These are phyloP conservation scores for Penstemon barbatus DNA, from an alignment of 257 asterid genomes.

Conservation along the genomic window DNA sequence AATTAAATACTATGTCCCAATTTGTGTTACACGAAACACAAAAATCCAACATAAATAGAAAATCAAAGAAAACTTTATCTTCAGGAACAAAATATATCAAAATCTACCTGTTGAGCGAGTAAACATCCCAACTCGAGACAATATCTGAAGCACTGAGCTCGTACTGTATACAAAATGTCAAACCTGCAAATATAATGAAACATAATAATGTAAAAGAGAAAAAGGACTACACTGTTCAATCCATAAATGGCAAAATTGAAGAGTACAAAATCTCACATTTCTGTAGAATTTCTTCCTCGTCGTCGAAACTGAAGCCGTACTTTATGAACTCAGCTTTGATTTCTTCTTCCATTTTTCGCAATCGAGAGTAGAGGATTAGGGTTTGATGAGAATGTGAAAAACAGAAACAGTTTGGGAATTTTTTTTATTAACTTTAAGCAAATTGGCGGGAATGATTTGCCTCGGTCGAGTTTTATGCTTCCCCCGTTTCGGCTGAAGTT, in stretches of 20 bases:
- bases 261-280: constrained; percentile 52
- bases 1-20: not conserved
- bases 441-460: no score
- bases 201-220: constrained; percentile 3
- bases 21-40: not conserved
- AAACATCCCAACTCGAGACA: constrained; percentile 88
- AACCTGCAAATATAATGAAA: constrained; percentile 42
- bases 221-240: not conserved
- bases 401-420: no score
- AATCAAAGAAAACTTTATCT: not conserved
- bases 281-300: constrained; percentile 66
- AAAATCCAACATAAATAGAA: constrained; percentile 3
- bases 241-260: not conserved
- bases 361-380: no score
- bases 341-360: constrained; percentile 68
- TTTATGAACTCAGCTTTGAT: constrained; percentile 73
- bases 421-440: no score
- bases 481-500: no score
- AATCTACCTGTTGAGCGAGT: constrained; percentile 75
- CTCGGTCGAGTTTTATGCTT: no score
- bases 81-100: not conserved
- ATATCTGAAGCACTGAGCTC: constrained; percentile 85
- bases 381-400: no score
- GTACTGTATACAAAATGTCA: constrained; percentile 78
- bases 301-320: constrained; percentile 57